Base-by-base conservation (phyloP, 768 basidiomycete genomes). In the Steccherinum ochraceum region DNA sequence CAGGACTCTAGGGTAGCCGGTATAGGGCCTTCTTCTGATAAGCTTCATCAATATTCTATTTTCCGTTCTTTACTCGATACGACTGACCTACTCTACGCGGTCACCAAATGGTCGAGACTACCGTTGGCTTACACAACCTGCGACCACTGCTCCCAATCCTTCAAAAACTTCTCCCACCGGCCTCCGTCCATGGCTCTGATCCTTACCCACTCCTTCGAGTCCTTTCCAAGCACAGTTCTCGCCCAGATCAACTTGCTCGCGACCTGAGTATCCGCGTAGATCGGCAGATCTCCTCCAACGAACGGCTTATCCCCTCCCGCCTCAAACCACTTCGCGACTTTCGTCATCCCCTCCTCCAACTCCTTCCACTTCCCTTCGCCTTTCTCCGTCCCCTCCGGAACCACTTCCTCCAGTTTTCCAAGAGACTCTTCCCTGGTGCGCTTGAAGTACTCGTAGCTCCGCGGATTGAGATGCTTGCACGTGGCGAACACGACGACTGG, bases 391-490 rank as follows among this genome's bases (percentile, higher is more conserved):
- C 48, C 53, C 10, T 52, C 52, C 0, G 72, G 72, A 2, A 61
- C 48, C 24, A 70, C 49, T 40, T 72, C 67, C 56, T 76, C 72
- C 41, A 70, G 53, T 25, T 61, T 60, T 42, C 53, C 63, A 0
- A 72, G 76, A 44, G 70, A 67, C 2, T 43, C 45, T 5, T 63
- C 61, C n/a, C 72, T 58, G 0, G 69, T 72, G 2, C 48, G 55
- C 40, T 69, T 59, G 60, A 72, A 80, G 52, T 68, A 70, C 5
- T 54, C 61, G 50, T 58, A 51, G 39, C 72, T 72, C 35, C 42
- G 54, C 0, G 52, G 49, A 3, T 52, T 53, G 2, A 60, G 54
- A 16, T 23, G 39, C 24, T 13, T 43, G 25, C 48, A 45, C 19
- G 24, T 24, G 24, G 45, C 12, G 25, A 23, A 39, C 21, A 41